Percentiles rank a stretch among this genome's conserved stretches.
Evolutionary conservation across 768 basidiomycete genomes (phyloP).

Genomic region (Trametes cinnabarina): DNA sequence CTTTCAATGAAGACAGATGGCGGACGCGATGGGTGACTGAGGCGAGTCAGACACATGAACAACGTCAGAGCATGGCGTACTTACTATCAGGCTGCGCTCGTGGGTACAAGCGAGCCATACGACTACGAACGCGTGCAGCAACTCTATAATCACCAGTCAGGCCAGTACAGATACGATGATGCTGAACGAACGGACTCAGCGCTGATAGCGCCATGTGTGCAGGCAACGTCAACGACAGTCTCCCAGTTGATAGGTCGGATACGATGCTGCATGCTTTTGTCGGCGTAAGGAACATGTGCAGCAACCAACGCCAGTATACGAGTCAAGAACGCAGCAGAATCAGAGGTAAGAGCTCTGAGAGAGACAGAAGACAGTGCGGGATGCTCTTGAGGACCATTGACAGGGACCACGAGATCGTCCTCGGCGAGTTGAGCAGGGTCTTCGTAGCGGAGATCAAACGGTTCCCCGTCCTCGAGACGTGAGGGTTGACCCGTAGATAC

Average conservation of each 20-base stretch:
- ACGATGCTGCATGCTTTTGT: conserved; percentile 64
- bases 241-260: conserved; percentile 63
- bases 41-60: not conserved
- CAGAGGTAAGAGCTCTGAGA: conserved; percentile 40
- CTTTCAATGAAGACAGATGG: not conserved
- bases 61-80: no score
- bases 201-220: conserved; percentile 37
- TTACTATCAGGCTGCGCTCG: conserved; percentile 8
- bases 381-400: conserved; percentile 29
- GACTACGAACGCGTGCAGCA: conserved; percentile 9
- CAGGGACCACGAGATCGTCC: not conserved
- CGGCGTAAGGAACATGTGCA: conserved; percentile 51
- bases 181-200: no score
- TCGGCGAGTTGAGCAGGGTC: not conserved
- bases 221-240: conserved; percentile 53
- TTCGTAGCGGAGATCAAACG: not conserved
- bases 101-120: conserved; percentile 16
- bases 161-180: conserved; percentile 2
- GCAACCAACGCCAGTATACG: conserved; percentile 54
- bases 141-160: not conserved
- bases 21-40: conserved; percentile 6
- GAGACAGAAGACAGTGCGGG: conserved; percentile 31
- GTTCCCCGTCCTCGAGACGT: conserved; percentile 21
- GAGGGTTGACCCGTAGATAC: conserved; percentile 4
- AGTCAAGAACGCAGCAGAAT: conserved; percentile 46